Evolutionary conservation across 2,329 filamentous ascomycete genomes (phyloP), one percentile per base, ranked within the genome.

Genomic region (Colletotrichum noveboracense): DNA sequence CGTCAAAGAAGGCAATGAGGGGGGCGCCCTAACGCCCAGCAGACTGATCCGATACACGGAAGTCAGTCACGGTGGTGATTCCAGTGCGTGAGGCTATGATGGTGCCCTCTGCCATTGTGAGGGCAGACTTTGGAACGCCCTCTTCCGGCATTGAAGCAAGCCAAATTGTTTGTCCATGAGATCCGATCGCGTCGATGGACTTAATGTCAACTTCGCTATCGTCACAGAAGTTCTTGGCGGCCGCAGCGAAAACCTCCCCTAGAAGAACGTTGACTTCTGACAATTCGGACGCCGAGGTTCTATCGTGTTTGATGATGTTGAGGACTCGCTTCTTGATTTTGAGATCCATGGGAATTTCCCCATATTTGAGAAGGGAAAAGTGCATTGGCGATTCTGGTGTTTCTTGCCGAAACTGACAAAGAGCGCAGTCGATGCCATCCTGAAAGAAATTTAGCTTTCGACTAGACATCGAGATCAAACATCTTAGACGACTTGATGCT

Each of bases 91-190:
- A 83, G 21, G 90, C 88, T 10, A 93, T 84, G 78, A 91, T 85
- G 4, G 86, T 84, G 21, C 90, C 90, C 79, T 92, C 91, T 18
- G 88, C 89, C 89, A 91, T 90, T 3, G 87, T 90, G 66, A 91
- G 81, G 18, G 88, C 87, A 55, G 87, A 88, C 55, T 84, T 85
- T 34, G 84, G 86, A 69, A 88, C 85, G 10, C 85, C 87, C 30
- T 78, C 71, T 66, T 88, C 85, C 0, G 90, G 88, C 88, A 91
- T 90, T 69, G 86, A 87, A 18, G 88, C 83, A 7, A 91, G 83
- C 88, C 88, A 92, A 77, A 90, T 90, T 12, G 90, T 92, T 81
- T 91, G 90, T 16, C 90, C 90, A 77, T 92, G 89, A 5, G 89
- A 90, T 28, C 90, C 90, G 48, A 92, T 86, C 26, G 86, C 86